A percentile compares a stretch with the other conserved stretches of the same genome.
Evolutionary conservation across 495 filamentous ascomycete species (phyloP).

Genomic region (Neurospora hispaniola): DNA sequence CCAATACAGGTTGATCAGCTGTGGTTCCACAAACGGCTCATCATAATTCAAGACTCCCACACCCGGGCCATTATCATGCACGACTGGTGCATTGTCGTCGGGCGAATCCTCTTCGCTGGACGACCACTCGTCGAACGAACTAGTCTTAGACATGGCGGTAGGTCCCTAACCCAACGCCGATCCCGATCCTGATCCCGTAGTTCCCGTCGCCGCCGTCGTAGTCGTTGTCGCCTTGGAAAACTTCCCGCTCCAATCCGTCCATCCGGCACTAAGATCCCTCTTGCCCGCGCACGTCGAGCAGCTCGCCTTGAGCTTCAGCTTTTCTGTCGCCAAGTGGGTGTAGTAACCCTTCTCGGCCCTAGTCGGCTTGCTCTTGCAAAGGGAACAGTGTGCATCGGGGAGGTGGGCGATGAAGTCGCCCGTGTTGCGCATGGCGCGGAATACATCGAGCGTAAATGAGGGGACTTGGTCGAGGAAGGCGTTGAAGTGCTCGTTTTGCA

Average conservation of each 20-base stretch:
- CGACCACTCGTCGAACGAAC: too few species aligned
- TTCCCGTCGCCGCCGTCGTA: too few species aligned
- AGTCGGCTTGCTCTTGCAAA: slow-evolving; percentile 11
- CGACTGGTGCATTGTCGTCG: too few species aligned
- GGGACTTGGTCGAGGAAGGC: slow-evolving; percentile 8
- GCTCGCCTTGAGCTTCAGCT: neutral
- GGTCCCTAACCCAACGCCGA: neutral
- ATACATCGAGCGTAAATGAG: slow-evolving; percentile 13
- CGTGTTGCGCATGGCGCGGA: slow-evolving; percentile 10
- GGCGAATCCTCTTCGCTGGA: too few species aligned
- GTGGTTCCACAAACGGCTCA: too few species aligned
- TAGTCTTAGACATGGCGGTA: neutral
- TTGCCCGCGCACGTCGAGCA: slow-evolving; percentile 11
- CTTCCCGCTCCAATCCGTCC: slow-evolving; percentile 8
- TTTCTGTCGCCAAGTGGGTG: slow-evolving; percentile 12
- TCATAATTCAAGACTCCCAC: too few species aligned
- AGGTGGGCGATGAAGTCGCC: slow-evolving; percentile 11
- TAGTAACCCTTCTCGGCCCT: slow-evolving; percentile 10
- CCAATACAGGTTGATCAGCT: too few species aligned
- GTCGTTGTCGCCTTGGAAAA: too few species aligned
- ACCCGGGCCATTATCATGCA: too few species aligned
- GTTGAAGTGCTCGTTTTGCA: slow-evolving; percentile 10
- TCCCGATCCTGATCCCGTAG: slow-evolving; percentile 2
- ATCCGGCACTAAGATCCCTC: neutral
- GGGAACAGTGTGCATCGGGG: slow-evolving; percentile 10